Base-by-base conservation (phyloP, 1,139 yeast species). In the Lodderomyces oxycetoniae region DNA sequence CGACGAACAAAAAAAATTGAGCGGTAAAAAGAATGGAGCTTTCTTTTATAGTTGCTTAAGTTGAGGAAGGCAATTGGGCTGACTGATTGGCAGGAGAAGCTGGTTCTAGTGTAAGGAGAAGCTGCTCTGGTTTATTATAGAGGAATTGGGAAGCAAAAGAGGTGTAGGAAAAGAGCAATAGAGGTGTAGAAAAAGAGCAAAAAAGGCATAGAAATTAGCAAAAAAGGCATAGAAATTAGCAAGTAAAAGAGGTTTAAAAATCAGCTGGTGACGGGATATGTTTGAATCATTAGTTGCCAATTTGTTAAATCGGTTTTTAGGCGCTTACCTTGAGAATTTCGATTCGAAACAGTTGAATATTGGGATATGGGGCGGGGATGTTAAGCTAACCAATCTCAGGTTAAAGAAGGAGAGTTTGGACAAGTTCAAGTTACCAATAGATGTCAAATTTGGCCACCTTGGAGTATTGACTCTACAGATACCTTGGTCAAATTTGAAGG, bases 321-420 rank as follows among this genome's bases (percentile, higher is more conserved):
- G 86, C 3, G 68, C 81, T 12, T 84, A 91, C 61, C 91, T 93
- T 35, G 95, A 93, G 60, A 84, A 91, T 57, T 91, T 91, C 53
- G 98, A 93, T 59, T 89, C 96, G 10, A 85, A 85, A 46, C 96
- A 89, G 52, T 64, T 91, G 51, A 88, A 91, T 49, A 89, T 91
- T 38, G 98, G 97, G 2, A 89, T 93, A 28, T 89, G 98, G 96
- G 79, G 91, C 49, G 99, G 99, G 20, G 97, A 91, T 66, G 98
- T 89, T 31, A 87, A 86, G 53, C 66, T 93, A 34, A 71, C 71
- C 43, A 79, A 89, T 53, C 68, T 93, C 43, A 73, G 82, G 42
- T 67, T 93, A 39, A 86, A 86, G 58, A 74, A 78, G 41, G 89
- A 81, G 57, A 89, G 96, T 6, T 66, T 93, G 31, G 98, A 91